These are phyloP conservation scores for Ammopiptanthus mongolicus DNA, from an alignment of 306 rosid genomes.

Conservation along the genomic window DNA sequence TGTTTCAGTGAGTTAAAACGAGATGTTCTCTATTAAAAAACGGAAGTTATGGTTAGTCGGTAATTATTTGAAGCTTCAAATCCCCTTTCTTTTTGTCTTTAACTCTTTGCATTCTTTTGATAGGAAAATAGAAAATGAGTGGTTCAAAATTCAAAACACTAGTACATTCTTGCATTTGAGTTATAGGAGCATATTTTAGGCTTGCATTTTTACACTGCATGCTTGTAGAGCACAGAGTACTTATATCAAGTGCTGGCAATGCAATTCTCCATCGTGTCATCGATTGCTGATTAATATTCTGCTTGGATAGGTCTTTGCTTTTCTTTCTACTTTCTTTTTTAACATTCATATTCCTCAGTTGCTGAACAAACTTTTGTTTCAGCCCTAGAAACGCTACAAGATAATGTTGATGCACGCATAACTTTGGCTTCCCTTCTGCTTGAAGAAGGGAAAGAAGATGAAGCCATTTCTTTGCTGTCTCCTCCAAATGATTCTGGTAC, in stretches of 20 bases:
- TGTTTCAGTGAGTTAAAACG: not conserved
- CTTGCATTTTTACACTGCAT: constrained; percentile 3
- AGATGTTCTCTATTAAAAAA: not conserved
- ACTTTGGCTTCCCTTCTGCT: constrained; percentile 79
- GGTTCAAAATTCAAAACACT: not conserved
- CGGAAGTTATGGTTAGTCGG: not conserved
- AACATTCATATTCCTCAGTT: constrained; percentile 1
- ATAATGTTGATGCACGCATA: constrained; percentile 67
- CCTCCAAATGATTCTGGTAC: constrained; percentile 60
- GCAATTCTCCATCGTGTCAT: not conserved
- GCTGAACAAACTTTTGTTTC: constrained; percentile 32
- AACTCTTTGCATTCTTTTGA: not conserved
- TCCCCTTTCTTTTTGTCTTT: not conserved
- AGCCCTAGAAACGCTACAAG: constrained; percentile 58
- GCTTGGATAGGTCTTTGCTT: not conserved
- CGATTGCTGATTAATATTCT: constrained; percentile 18
- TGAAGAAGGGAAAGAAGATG: constrained; percentile 72
- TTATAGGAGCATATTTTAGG: not conserved
- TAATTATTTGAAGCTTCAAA: not conserved
- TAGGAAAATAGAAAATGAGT: not conserved
- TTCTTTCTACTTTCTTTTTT: not conserved
- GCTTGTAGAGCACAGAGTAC: not conserved
- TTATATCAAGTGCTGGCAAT: not conserved
- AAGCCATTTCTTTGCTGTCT: constrained; percentile 71
- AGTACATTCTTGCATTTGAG: not conserved